Evolutionary conservation across 2,329 filamentous ascomycete species (phyloP), one percentile per base, ranked within the genome.

Genomic region (Hypoxylon sp.): DNA sequence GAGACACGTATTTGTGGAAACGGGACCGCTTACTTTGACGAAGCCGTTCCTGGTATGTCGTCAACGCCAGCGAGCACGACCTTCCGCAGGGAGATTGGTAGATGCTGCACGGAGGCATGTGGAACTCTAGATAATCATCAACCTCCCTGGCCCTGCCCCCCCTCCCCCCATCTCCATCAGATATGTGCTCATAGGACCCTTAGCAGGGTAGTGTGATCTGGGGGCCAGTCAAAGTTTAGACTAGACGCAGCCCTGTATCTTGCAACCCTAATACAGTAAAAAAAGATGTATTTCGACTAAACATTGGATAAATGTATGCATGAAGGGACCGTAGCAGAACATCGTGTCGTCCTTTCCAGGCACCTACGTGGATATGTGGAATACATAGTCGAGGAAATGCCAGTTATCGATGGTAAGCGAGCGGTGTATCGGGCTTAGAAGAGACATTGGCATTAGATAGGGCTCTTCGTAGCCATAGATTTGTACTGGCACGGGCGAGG

Each of bases 1-100:
- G 57, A 63, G 44, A 60, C 66, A 68, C 58, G 64, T 70, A 64
- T 55, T 60, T 51, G 55, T 58, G 54, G 59, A 62, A 68, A 52
- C 50, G 48, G 54, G 46, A 59, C 54, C 39, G 69, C 69, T 71
- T 69, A 71, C 69, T 71, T 71, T 19, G 69, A 71, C 53, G 54
- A 26, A 63, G 24, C 42, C 51, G 62, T 68, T 64, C 65, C 47
- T 63, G 39, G 51, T 19, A 58, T 66, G 50, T 68, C 57, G 42
- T 64, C 62, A 65, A 59, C 59, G 31, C 39, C 33, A 31, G 46
- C n/a, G 37, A 33, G 24, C 26, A 44, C 39, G 50, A 69, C 69
- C 69, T 71, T 69, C 68, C 58, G 50, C 57, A 65, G 44, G 42
- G 22, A 67, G 65, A 47, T 63, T 57, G 42, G 50, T 59, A 55